Base-by-base conservation (phyloP, 2,329 filamentous ascomycete genomes). In the Eutypella sp. region DNA sequence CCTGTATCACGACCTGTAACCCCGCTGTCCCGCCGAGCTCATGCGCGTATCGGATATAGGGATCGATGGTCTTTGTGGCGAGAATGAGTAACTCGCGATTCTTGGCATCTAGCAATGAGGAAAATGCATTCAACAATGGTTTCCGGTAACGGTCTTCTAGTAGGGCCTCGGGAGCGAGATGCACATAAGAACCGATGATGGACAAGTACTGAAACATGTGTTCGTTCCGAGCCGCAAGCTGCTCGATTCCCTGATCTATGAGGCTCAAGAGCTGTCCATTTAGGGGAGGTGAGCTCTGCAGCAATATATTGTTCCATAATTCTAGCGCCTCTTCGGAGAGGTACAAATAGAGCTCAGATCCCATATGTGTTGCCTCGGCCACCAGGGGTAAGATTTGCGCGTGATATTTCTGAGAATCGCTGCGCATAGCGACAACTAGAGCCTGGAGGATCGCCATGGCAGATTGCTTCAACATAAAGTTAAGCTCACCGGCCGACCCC, bases 401-500 rank as follows among this genome's bases (percentile, higher is more conserved):
- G 52, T 96, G 89, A 56, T 95, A 96, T 16, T 83, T 78, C 50
- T 84, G 78, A 4, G 89, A 93, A 9, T 85, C 79, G 11, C 79
- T 76, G 48, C 86, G 89, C 80, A 97, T 87, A 2, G 91, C 87
- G 61, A 83, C 83, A n/a, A 95, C 87, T 13, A 99, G 74, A 2
- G 89, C 85, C 2, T 88, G 78, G 42, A 97, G 81, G 33, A 97
- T 85, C 2, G 87, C 88, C 47, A 97, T 78, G 43, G 97, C 90
- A 1, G 89, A 84, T 67, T 96, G 91, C 66, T 97, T 97, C 74
- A 96, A 87, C 65, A 97, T 81, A 67, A 90, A 89, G 59, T 93
- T 88, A 49, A 95, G 86, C 2, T 72, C 67, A 1, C 85, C 89
- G 3, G 88, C 89, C 42, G 84, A 81, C 49, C 88, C 84, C 93